Evolutionary conservation across 306 rosid species (phyloP).

Genomic region (Ceratonia siliqua): DNA sequence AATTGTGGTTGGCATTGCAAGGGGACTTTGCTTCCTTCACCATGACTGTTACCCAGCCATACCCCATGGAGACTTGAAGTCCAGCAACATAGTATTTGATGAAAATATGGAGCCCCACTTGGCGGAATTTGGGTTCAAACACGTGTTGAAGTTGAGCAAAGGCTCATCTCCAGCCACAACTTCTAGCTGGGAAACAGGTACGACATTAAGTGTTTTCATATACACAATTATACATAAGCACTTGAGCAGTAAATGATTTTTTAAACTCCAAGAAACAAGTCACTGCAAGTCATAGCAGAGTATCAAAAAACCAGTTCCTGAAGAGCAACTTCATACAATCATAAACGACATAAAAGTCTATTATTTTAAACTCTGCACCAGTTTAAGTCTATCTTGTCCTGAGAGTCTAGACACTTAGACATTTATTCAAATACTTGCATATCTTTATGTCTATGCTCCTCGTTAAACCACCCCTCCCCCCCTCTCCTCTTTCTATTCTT

Average conservation of each 20-base stretch:
- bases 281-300: background rate
- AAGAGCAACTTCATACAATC: background rate
- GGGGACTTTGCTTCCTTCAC: constrained; percentile 86
- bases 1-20: constrained; percentile 69
- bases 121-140: constrained; percentile 80
- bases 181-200: constrained; percentile 64
- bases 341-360: background rate
- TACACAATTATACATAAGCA: too few relatives aligned
- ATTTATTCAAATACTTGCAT: constrained; percentile 1
- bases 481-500: background rate
- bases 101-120: constrained; percentile 89
- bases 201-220: background rate
- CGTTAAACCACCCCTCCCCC: background rate
- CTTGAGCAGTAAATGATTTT: constrained; percentile 9
- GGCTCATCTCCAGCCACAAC: constrained; percentile 45
- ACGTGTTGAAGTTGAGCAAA: constrained; percentile 54
- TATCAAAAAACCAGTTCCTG: too few relatives aligned
- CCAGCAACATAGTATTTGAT: constrained; percentile 76
- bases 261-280: constrained; percentile 8
- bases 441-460: background rate
- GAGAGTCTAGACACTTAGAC: background rate
- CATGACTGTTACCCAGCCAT: constrained; percentile 80
- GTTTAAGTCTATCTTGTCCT: background rate
- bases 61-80: constrained; percentile 84
- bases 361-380: background rate